Evolutionary conservation across 495 filamentous ascomycete species (phyloP), one percentile per base, ranked within the genome.

Genomic region (Neurospora tetrasperma): DNA sequence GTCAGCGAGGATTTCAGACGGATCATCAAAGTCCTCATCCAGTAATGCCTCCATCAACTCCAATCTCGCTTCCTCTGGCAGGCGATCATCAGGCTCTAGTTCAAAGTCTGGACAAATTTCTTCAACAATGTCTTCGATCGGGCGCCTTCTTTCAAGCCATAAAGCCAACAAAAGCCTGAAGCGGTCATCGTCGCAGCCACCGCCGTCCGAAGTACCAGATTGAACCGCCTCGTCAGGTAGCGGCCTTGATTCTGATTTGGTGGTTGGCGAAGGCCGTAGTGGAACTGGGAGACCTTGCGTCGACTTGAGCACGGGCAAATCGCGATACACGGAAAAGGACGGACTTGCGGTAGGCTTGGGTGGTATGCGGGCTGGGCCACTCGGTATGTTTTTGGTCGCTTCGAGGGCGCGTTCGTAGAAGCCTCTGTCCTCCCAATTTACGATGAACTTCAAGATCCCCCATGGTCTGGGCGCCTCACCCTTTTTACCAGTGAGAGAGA

Each of bases 251-350:
- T 59, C 20, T 5, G 11, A 1, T 27, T 14, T 27, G 11, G 23
- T 54, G 48, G 48, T 59, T 59, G 48, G 48, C 23, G 48, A 59
- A 59, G 48, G 48, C 20, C 48, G 20, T 59, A 59, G 48, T 6
- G 48, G 20, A 59, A 31, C 27, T 59, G 11, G 48, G 27, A 59
- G 27, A 27, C 11, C 6, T 59, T 59, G 48, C 2, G 27, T 59
- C 23, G 82, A 83, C 11, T 75, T 89, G 4, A 74, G 79, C 76
- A 82, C 78, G 73, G 71, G 44, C 31, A 75, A 84, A 2, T 85
- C 83, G 7, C 71, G 71, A 12, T 88, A 84, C 71, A 78, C 84
- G 10, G 85, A 86, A 72, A 74, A 74, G 9, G 79, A 85, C 48
- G 83, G 83, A 6, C 89, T 85, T 2, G 88, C 20, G 48, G 48